Base-by-base conservation (phyloP, 257 asterid species). In the Rubia yunnanensis region DNA sequence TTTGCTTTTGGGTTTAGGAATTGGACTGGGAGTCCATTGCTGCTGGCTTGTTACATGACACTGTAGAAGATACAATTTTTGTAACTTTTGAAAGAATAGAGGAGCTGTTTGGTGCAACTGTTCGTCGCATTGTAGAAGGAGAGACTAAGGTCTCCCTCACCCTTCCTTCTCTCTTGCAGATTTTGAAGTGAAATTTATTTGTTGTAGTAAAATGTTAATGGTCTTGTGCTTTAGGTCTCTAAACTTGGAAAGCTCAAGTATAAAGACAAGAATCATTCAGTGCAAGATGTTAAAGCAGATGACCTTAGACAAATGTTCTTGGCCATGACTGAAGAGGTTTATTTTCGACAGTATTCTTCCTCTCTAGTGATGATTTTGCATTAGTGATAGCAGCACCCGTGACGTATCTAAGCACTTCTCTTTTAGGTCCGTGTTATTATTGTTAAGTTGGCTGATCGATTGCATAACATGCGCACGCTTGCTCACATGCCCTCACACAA, bases 401-500 rank as follows among this genome's bases (percentile, higher is more conserved):
- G 59, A 78, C 66, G 65, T 32, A 66, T 76, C 28, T 64, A 69
- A 58, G 46, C 36, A 1, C 57, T 63, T 67, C 78, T 59, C 70
- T 66, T 76, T 14, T 82, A 88, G 98, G 98, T 91, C 65, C 98
- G 98, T 36, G 94, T 91, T 71, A 91, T 91, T 72, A 91, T 91
- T 68, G 98, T 91, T 65, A 91, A 88, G 76, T 81, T 91, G 78
- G 98, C 98, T 58, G 98, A 91, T 72, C 82, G 98, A 81, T 78
- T 91, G 67, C 98, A 91, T 77, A 91, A 91, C 83, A 91, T 91
- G 98, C 84, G 96, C 62, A 91, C 98, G 63, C 96, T 91, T 75
- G 78, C 94, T 20, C 96, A 91, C 84, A 91, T 91, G 98, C 98
- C 96, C 82, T 94, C 96, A 46, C 94, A 91, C 78, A 91, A 91